Evolutionary conservation across 139 green algal species (phyloP), one percentile per base, ranked within the genome.

Genomic region (Yamagishiella unicocca): DNA sequence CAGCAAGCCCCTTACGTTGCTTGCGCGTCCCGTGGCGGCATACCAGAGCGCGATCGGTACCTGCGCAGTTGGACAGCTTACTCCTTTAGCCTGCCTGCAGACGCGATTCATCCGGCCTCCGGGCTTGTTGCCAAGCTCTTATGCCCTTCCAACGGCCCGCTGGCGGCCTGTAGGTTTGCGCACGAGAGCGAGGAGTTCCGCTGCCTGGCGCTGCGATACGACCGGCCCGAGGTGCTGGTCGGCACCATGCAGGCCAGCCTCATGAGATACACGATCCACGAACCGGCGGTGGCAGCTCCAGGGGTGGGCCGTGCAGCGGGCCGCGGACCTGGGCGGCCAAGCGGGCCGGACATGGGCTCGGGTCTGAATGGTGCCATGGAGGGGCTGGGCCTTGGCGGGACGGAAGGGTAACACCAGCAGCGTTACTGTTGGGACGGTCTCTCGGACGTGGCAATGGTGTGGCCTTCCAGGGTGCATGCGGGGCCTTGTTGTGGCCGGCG

Each of bases 181-280:
- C 83, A 91, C 83, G 83, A 91, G 19, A 87, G 35, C 4, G 71
- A 90, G 73, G 87, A 89, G 78, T 85, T 93, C 61, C 67, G 85
- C 33, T 93, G 89, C 67, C 53, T 91, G 22, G 82, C 79, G 43
- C 71, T 92, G 54, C 71, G 91, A 22, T 86, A 88, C 83, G 90
- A 94, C 75, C 73, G 46, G 31, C 61, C 78, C 64, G 93, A 95
- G 81, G 78, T 94, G 3, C 62, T 95, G 29, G 91, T 94, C 40
- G 93, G 93, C 55, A 94, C 93, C 2, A 62, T 85, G 87, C 80
- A 86, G 61, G 61, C 61, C 40, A 75, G 40, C 31, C 43, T 86
- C 43, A 40, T 86, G 66, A 29, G 80, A 4, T 86, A 86, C 80
- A 53, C 80, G 22, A 37, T 77, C 0, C 80, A 86, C 31, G 80